Evolutionary conservation across 1,284 basidiomycete species (phyloP).

Genomic region (Ustilago vetiveriae): DNA sequence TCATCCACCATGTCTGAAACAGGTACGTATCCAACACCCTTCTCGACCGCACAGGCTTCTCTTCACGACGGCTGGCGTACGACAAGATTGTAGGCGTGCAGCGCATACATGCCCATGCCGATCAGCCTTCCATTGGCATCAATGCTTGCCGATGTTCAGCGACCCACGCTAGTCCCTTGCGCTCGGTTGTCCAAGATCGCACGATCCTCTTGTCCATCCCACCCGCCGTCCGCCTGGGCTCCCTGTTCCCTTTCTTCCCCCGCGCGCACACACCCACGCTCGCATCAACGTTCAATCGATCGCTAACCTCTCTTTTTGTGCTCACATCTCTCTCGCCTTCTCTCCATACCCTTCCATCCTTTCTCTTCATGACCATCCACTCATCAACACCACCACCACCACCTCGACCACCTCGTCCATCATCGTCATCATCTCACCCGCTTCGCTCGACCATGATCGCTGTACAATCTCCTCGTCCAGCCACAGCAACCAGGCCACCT

Average conservation of each 20-base stretch:
- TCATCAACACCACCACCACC: slow-evolving; percentile 5
- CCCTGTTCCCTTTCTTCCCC: too few species aligned
- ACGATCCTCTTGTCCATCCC: slow-evolving; percentile 16
- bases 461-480: slow-evolving; percentile 33
- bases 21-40: slow-evolving; percentile 10
- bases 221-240: too few species aligned
- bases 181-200: slow-evolving; percentile 7
- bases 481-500: slow-evolving; percentile 42
- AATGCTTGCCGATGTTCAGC: too few species aligned
- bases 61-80: too few species aligned
- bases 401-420: slow-evolving; percentile 1
- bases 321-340: neutral
- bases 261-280: too few species aligned
- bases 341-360: neutral
- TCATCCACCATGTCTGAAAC: slow-evolving; percentile 25
- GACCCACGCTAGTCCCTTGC: neutral
- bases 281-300: neutral
- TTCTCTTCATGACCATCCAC: too few species aligned
- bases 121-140: too few species aligned
- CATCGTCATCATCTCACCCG: too few species aligned
- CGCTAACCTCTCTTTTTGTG: neutral
- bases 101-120: too few species aligned
- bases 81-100: too few species aligned
- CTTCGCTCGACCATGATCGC: slow-evolving; percentile 18
- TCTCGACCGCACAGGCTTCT: too few species aligned